Conservation (phyloP, 2,329 filamentous ascomycete species). For the Zelopaecilomyces penicillatus region DNA sequence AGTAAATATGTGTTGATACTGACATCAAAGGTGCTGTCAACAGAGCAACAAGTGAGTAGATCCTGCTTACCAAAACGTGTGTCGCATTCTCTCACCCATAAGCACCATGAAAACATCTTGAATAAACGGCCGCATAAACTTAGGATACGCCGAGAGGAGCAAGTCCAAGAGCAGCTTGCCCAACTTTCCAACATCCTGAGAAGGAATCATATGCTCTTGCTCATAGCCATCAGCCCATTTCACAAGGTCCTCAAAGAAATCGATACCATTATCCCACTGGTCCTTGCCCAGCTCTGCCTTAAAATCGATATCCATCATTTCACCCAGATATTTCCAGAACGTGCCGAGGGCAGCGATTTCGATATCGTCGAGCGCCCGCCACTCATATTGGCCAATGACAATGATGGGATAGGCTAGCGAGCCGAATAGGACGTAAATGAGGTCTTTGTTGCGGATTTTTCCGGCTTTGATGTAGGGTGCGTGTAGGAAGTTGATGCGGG, state of each 20-base stretch:
- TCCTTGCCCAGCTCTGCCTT: slow-evolving; percentile 26
- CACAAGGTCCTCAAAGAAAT: slow-evolving; percentile 41
- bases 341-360: slow-evolving; percentile 59
- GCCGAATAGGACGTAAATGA: slow-evolving; percentile 38
- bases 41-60: too few species aligned
- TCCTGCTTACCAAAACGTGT: slow-evolving; percentile 51
- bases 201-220: slow-evolving; percentile 46
- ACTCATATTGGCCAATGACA: slow-evolving; percentile 61
- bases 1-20: too few species aligned
- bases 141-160: slow-evolving; percentile 47
- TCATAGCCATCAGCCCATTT: slow-evolving; percentile 51
- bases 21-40: too few species aligned
- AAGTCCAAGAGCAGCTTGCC: slow-evolving; percentile 54
- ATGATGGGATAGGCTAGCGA: slow-evolving; percentile 58
- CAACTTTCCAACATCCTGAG: slow-evolving; percentile 37
- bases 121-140: slow-evolving; percentile 35
- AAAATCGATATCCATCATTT: slow-evolving; percentile 58
- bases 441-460: slow-evolving; percentile 28
- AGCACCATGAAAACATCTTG: slow-evolving; percentile 46
- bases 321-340: slow-evolving; percentile 64
- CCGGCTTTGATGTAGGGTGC: slow-evolving; percentile 26
- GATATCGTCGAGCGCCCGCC: slow-evolving; percentile 57
- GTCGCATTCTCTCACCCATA: slow-evolving; percentile 55
- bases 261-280: slow-evolving; percentile 41
- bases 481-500: slow-evolving; percentile 33